phyloP scores from a whole-genome alignment of 2,329 filamentous ascomycete species.

The Pleurostoma richardsiae region DNA sequence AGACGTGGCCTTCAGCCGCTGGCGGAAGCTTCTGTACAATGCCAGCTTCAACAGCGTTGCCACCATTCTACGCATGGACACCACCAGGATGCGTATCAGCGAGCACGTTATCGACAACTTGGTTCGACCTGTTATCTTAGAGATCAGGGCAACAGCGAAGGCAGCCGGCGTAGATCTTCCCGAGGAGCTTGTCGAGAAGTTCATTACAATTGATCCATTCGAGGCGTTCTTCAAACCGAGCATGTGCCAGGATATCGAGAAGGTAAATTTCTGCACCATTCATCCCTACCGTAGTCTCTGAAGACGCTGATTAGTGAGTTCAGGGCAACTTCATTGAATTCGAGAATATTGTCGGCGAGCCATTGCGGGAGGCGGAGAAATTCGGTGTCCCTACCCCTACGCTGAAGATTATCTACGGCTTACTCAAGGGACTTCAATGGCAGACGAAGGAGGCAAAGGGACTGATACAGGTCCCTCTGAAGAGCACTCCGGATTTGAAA shows the following conservation, averaged over 20 bases:
- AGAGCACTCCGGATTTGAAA: constrained; percentile 7
- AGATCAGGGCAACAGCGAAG: constrained; percentile 39
- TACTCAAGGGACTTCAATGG: constrained; percentile 43
- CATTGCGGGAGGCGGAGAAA: constrained; percentile 42
- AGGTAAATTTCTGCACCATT: constrained; percentile 19
- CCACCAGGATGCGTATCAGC: constrained; percentile 37
- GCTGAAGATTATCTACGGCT: constrained; percentile 39
- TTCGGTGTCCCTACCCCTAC: constrained; percentile 44
- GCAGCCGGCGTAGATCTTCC: constrained; percentile 36
- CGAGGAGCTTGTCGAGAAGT: constrained; percentile 33
- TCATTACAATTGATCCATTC: constrained; percentile 42
- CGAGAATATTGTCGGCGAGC: constrained; percentile 52
- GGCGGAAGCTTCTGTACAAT: constrained; percentile 43
- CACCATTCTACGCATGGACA: constrained; percentile 44
- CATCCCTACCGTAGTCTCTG: background rate
- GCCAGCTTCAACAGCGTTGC: constrained; percentile 46
- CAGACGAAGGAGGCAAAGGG: constrained; percentile 38
- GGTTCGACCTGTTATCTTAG: constrained; percentile 46
- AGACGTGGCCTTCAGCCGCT: constrained; percentile 34
- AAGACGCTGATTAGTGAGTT: constrained; percentile 8
- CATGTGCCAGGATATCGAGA: constrained; percentile 47
- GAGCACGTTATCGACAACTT: constrained; percentile 37
- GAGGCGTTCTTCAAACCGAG: constrained; percentile 44
- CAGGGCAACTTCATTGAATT: constrained; percentile 48
- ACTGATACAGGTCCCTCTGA: constrained; percentile 15